Percentiles rank a stretch among this genome's conserved stretches.
phyloP scores from a whole-genome alignment of 768 basidiomycete genomes.

The Leccinum longicurvipes region DNA sequence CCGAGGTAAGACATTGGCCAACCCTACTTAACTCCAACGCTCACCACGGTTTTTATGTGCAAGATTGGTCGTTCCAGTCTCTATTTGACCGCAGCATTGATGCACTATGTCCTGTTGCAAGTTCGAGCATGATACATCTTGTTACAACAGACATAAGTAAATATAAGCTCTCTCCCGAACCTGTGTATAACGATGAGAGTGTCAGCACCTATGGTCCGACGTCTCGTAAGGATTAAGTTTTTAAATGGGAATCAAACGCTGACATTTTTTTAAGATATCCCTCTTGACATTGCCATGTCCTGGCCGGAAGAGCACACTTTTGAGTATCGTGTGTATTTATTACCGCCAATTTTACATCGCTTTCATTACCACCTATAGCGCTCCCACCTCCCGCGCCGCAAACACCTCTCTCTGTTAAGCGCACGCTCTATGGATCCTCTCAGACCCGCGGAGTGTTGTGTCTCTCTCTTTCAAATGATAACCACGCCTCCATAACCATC shows the following conservation, averaged over 20 bases:
- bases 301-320: slow-evolving; percentile 54
- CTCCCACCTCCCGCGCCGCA: slow-evolving; percentile 37
- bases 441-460: slow-evolving; percentile 76
- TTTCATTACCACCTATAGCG: slow-evolving; percentile 28
- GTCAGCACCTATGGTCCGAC: slow-evolving; percentile 48
- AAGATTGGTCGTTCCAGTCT: slow-evolving; percentile 73
- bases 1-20: slow-evolving; percentile 45
- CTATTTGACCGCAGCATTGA: slow-evolving; percentile 67
- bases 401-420: slow-evolving; percentile 55
- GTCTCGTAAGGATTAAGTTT: slow-evolving; percentile 35
- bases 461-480: slow-evolving; percentile 58
- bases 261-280: slow-evolving; percentile 18
- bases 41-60: slow-evolving; percentile 5
- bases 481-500: slow-evolving; percentile 41
- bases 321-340: slow-evolving; percentile 48
- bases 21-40: not conserved
- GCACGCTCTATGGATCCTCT: slow-evolving; percentile 68
- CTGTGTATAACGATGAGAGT: slow-evolving; percentile 33
- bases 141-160: slow-evolving; percentile 39
- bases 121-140: slow-evolving; percentile 53
- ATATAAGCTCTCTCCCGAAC: slow-evolving; percentile 53
- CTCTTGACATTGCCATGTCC: slow-evolving; percentile 54
- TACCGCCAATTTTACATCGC: not conserved
- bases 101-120: slow-evolving; percentile 68
- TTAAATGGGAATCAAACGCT: not conserved